Evolutionary conservation across 495 filamentous ascomycete genomes (phyloP), one percentile per base, ranked within the genome.

Genomic region (Penicillium turbatum): DNA sequence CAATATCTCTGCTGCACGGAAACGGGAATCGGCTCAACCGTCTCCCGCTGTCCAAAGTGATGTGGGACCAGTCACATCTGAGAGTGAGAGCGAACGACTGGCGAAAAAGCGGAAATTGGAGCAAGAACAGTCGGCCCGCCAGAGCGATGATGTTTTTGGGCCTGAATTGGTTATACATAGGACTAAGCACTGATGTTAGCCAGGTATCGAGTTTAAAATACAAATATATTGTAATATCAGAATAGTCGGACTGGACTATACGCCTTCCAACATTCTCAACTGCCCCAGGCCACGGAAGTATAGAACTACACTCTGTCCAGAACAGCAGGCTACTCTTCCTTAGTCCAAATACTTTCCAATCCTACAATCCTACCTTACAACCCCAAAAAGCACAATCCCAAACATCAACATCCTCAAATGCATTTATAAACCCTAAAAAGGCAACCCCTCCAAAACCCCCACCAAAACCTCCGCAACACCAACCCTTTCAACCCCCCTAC

Each of bases 51-150:
- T 39, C 10, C 55, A 46, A 12, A 55, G 45, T 10, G 70, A 71
- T 11, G 48, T 63, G 15, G 63, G 60, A 3, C 54, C 58, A 7
- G 54, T 40, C 8, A 59, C 55, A 0, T 72, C 73, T 3, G 72
- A 74, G 45, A 74, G 71, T 50, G 74, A 74, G 42, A 63, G 69
- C 48, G 74, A 77, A 47, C 62, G 71, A 5, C 46, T 69, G n/a
- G 74, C 72, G 3, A 76, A 77, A 56, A 77, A 76, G 60, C 59
- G 71, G 41, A 74, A 72, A 31, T 41, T 76, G 9, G 74, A 77
- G 44, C 48, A 55, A 15, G 65, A 66, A 37, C 52, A 62, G 51
- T 46, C 53, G 15, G 45, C 52, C 34, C 42, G 51, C 27, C 53
- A 58, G 34, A 37, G 43, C 13, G 52, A 66, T 9, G 71, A 74